Base-by-base conservation (phyloP, 768 basidiomycete species). In the Mycena alexandri region DNA sequence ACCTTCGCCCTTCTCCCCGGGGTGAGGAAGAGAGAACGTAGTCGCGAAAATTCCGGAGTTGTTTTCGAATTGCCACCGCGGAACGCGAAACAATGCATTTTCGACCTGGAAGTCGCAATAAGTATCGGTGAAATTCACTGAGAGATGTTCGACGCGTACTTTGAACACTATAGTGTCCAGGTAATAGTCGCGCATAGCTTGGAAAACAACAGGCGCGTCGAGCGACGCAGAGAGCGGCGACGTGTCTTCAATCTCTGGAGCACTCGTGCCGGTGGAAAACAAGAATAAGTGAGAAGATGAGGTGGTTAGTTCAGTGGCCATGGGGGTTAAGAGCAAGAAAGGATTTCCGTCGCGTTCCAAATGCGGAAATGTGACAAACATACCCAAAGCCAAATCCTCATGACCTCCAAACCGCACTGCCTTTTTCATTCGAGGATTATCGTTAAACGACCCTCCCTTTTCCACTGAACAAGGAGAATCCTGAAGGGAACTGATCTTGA, bases 81-180 rank as follows among this genome's bases (percentile, higher is more conserved):
- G 76, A 1, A 80, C 74, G 43, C 68, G 76, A 71, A 78, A 80
- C 7, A 79, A 47, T 19, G 51, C 47, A 21, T 65, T 69, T 46
- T 80, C 77, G 42, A 79, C 78, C 79, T 78, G 41, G 19, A 5
- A 33, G 21, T 42, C 42, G 43, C 24, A 38, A 22, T 36, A 41
- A 7, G 5, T 17, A 12, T 29, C 29, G 21, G 21, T 25, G 14
- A 5, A 11, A 9, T 19, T 10, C 36, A 8, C 29, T 29, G 55
- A 56, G 29, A 22, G 25, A 29, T 21, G 5, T 7, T 22, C 21
- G 38, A 19, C 7, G 13, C 42, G 34, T 21, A 67, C 72, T 55
- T 65, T 58, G 51, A 73, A 70, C 2, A 72, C 63, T 21, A 73
- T 19, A 36, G 59, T 64, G 12, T 60, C 62, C 34, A 73, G 12